Conservation (phyloP, 2,329 filamentous ascomycete genomes). For the Peltaster fructicola region DNA sequence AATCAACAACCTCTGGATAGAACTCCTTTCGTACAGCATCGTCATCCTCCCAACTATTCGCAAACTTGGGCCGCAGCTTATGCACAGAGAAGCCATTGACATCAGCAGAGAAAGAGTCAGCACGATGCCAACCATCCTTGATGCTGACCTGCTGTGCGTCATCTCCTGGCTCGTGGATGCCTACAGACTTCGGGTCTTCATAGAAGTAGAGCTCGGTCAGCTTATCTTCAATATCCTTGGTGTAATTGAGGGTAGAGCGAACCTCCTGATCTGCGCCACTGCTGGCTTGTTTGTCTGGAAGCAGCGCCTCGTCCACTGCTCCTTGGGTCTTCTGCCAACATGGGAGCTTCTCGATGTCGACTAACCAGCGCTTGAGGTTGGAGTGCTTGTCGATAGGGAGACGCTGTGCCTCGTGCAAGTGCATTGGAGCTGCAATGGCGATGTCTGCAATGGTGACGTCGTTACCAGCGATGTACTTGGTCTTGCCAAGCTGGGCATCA, state of each 20-base stretch:
- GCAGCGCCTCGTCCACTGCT: conserved; percentile 22
- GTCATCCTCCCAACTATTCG: conserved; percentile 23
- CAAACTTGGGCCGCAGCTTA: conserved; percentile 17
- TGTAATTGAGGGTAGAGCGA: conserved; percentile 29
- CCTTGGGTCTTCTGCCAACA: conserved; percentile 24
- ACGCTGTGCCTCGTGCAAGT: conserved; percentile 18
- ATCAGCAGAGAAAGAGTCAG: conserved; percentile 27
- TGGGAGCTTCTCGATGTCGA: conserved; percentile 21
- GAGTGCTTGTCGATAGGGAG: conserved; percentile 24
- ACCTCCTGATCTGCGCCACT: conserved; percentile 17
- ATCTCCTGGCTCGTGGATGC: conserved; percentile 26
- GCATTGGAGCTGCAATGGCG: conserved; percentile 23
- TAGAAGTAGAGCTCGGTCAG: conserved; percentile 26
- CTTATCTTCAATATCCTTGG: conserved; percentile 24
- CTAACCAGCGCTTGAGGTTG: conserved; percentile 22
- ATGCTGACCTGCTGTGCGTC: conserved; percentile 22
- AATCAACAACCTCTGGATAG: conserved; percentile 30
- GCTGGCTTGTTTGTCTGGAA: conserved; percentile 15
- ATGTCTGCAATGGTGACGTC: conserved; percentile 25
- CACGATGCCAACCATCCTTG: conserved; percentile 25
- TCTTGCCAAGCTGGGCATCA: conserved; percentile 20
- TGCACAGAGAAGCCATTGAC: conserved; percentile 29
- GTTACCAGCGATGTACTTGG: conserved; percentile 22
- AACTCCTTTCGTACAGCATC: conserved; percentile 24
- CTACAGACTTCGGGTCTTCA: conserved; percentile 20